Base-by-base conservation (phyloP, 306 rosid species). In the Ochetophila trinervis region DNA sequence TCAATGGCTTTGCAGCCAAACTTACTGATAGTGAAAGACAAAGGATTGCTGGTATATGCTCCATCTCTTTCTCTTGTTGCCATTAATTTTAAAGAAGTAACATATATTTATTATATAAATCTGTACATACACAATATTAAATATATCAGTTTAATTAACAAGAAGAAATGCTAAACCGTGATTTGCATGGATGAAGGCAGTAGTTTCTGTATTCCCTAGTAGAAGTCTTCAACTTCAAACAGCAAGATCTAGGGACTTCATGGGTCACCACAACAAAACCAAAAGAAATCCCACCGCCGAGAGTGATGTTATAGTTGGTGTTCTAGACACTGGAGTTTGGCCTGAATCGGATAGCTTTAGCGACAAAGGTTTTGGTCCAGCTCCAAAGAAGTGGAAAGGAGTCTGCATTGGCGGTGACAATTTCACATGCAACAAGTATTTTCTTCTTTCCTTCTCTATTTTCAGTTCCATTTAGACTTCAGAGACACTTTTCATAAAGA, bases 211-310 rank as follows among this genome's bases (percentile, higher is more conserved):
- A 36, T 79, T 74, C n/a, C 68, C 74, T 15, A 69, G 68, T 27
- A 42, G 15, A 59, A 23, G 8, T 5, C 22, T 52, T 18, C 52
- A 62, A 8, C 63, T 70, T 7, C 74, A 79, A 6, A 79, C 75
- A 8, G 75, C 80, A 54, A 66, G 75, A 71, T 75, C 80, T 13
- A 75, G 80, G 80, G 78, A 79, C 51, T 79, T 62, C 13, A 35
- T 79, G 60, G 74, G 77, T 1, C 48, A 70, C n/a, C 18, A 1
- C 2, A 7, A 70, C 23, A 71, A 24, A 8, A 8, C 13, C 13
- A 37, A 18, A 47, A 47, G 72, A 57, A 44, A 42, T 8, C 17
- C 16, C 35, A 14, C 32, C 0, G 40, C 22, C 17, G 68, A 75
- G 57, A 70, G 60, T 51, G 80, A 75, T 47, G 30, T 53, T 15